Conservation (phyloP, 441 rosid genomes). For the Eruca vesicaria region DNA sequence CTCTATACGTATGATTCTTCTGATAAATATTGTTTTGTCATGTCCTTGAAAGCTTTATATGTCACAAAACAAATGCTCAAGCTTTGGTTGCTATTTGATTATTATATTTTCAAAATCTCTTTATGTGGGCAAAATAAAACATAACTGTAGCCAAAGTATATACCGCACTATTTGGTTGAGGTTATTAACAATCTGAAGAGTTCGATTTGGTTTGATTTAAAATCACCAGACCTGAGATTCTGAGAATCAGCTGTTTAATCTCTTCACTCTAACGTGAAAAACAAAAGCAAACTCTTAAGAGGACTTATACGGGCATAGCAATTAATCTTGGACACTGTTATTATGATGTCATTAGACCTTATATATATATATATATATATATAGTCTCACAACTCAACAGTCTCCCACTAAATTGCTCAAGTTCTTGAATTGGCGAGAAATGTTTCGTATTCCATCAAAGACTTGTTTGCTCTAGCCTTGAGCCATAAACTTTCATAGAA, state of each 20-base stretch:
- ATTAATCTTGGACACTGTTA: no score
- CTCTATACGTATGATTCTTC: no score
- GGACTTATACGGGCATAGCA: no score
- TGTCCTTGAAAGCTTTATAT: not conserved
- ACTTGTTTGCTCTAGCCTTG: slow-evolving; percentile 38
- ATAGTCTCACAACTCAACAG: no score
- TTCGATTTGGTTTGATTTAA: no score
- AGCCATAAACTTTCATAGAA: slow-evolving; percentile 39
- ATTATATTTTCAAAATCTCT: not conserved
- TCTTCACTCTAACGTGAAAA: slow-evolving; percentile 22
- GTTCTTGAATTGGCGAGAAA: slow-evolving; percentile 11
- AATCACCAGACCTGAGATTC: not conserved
- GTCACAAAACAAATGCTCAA: not conserved
- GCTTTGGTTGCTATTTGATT: not conserved
- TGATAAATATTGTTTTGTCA: no score
- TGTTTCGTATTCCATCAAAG: slow-evolving; percentile 36
- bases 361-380: no score
- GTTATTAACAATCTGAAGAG: no score
- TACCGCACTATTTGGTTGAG: not conserved
- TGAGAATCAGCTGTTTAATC: not conserved
- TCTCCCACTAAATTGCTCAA: not conserved
- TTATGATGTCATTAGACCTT: no score
- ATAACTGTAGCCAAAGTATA: not conserved
- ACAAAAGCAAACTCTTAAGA: not conserved
- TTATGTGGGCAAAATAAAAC: not conserved